A percentile compares a stretch with the other conserved stretches of the same genome.
phyloP scores from a whole-genome alignment of 768 basidiomycete genomes.

The Panaeolus cyanescens region DNA sequence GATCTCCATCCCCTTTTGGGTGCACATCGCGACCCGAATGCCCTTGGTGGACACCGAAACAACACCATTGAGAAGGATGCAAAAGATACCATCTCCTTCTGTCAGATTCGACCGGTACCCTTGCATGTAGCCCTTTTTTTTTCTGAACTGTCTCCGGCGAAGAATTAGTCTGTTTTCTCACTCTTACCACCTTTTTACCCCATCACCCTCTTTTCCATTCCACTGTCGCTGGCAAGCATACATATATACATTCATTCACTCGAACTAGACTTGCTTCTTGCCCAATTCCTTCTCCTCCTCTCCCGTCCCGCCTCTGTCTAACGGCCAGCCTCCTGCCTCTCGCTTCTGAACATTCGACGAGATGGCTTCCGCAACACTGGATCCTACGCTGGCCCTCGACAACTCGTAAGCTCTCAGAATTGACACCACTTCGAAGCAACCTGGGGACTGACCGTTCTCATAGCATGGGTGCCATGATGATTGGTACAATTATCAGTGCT shows the following conservation, averaged over 20 bases:
- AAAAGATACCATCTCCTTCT: neutral
- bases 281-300: conserved; percentile 3
- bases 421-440: neutral
- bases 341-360: conserved; percentile 3
- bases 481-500: conserved; percentile 39
- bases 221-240: neutral
- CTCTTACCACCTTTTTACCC: neutral
- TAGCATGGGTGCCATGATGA: conserved; percentile 47
- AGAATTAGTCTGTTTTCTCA: neutral
- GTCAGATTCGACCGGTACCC: neutral
- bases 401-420: conserved; percentile 28
- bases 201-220: neutral
- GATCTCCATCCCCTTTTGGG: neutral
- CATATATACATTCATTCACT: neutral
- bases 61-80: neutral
- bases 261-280: neutral
- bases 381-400: conserved; percentile 28
- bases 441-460: neutral
- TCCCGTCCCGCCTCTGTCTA: neutral
- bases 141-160: neutral
- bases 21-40: neutral
- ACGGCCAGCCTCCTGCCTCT: conserved; percentile 1
- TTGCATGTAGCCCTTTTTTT: neutral
- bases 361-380: conserved; percentile 28
- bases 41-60: neutral